Base-by-base conservation (phyloP, 2,329 filamentous ascomycete genomes). In the Graphiopsis chlorocephala region DNA sequence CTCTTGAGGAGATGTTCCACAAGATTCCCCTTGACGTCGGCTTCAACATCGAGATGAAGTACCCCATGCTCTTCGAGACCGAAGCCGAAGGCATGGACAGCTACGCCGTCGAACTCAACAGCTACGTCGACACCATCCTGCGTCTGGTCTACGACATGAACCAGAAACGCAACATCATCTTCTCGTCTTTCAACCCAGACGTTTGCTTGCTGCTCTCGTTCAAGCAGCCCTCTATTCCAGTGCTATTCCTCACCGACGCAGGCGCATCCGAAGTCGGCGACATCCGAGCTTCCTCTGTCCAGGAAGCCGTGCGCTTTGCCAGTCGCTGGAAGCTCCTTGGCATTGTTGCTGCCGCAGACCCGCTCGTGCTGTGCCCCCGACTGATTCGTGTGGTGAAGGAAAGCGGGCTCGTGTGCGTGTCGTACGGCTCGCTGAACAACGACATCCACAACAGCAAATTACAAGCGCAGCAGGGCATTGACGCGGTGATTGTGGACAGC, bases 1-100 rank as follows among this genome's bases (percentile, higher is more conserved):
- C 95, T 0, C 83, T 99, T 4, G 93, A 97, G 77, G 92, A 97
- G 67, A 88, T 98, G 75, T 97, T 99, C 80, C 86, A 86, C 72
- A 89, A 93, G 74, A 81, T 99, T 0, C 92, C 93, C 0, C 85
- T 90, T 68, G 84, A 86, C 15, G 90, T 96, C 25, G 93, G 95
- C 15, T 99, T 99, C 84, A 98, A 99, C 78, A 96, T 99, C 71
- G 95, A 99, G 81, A 91, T 99, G 85, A 98, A 99, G 79, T 99
- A 99, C 75, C 95, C 95, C 5, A 98, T 98, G 93, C 86, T 99
- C 48, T 90, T 94, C 76, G 96, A 99, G 82, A 92, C 88, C 65
- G 92, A 97, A 77, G 91, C 96, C 76, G 91, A 97, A 70, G 92
- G 96, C 71, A 97, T 98, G 93, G 94, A 97, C 76, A 91, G 91